Evolutionary conservation across 2,329 filamentous ascomycete species (phyloP), one percentile per base, ranked within the genome.

Genomic region (Mollisiaceae sp.): DNA sequence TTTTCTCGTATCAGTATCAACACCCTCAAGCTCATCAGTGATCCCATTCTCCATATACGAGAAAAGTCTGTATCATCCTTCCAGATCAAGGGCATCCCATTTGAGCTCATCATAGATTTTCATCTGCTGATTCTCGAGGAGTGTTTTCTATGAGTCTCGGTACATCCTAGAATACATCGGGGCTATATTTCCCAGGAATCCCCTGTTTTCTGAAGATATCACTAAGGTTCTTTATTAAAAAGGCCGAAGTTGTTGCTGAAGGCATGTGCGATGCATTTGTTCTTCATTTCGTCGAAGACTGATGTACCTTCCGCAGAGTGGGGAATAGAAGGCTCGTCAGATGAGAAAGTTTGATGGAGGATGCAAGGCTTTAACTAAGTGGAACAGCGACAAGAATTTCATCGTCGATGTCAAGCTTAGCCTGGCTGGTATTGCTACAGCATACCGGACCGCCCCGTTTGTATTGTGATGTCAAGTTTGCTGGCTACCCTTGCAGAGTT

Each of bases 1-100:
- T 15, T 24, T 52, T 24, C 9, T 52, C 54, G 20, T 32, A 47
- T 60, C 15, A 24, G n/a, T 20, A 39, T 24, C 36, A 61, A 24
- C 32, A 63, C 65, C 63, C 47, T 67, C 45, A 47, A 65, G 36
- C 63, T 67, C 32, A 63, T 67, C 66, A 63, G 57, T 45, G 66
- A 63, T 24, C 60, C 18, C 63, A 60, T 2, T 67, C 63, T 18
- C 66, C 60, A 2, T 67, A 65, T 39, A 57, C 63, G 8, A 47
- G 66, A 20, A 65, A 67, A 50, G 63, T 67, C 18, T 57, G 63
- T 4, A 67, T 67, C 18, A 47, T 63, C 43, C 63, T 67, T 18
- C 60, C 60, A 35, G 63, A 65, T n/a, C 24, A 65, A 67, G n/a
- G 43, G 22, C n/a, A 67, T 64, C 12, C 63, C 60, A 11, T 65